phyloP scores from a whole-genome alignment of 371 early-diverging fungal species.

The Lichtheimia corymbifera region DNA sequence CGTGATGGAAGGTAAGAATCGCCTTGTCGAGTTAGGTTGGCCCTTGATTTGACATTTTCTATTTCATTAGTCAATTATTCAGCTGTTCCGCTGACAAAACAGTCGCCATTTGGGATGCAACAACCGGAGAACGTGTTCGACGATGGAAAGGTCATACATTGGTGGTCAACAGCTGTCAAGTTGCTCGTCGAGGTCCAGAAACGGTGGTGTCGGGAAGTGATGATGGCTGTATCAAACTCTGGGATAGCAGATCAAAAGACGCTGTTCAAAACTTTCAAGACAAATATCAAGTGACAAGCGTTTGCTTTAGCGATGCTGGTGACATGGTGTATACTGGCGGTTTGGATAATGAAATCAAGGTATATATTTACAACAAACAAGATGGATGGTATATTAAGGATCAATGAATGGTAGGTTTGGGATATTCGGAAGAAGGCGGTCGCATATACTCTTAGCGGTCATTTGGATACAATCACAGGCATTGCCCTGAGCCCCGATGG shows the following conservation, averaged over 20 bases:
- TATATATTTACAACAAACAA: conserved; percentile 14
- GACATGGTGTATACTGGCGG: conserved; percentile 85
- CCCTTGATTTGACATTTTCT: not conserved
- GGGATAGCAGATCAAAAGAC: conserved; percentile 78
- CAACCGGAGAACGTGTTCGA: conserved; percentile 72
- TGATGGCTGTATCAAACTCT: conserved; percentile 73
- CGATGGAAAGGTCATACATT: conserved; percentile 75
- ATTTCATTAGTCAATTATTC: conserved; percentile 52
- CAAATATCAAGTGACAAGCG: conserved; percentile 80
- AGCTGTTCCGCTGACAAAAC: conserved; percentile 77
- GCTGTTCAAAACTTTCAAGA: conserved; percentile 73
- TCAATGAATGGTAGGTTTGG: conserved; percentile 58
- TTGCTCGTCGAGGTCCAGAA: conserved; percentile 66
- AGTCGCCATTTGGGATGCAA: conserved; percentile 79
- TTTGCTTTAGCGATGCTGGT: conserved; percentile 78
- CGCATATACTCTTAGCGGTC: conserved; percentile 76
- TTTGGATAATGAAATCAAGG: conserved; percentile 87
- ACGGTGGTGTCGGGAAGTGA: conserved; percentile 77
- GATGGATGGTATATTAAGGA: not conserved
- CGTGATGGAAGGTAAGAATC: conserved; percentile 67
- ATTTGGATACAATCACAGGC: conserved; percentile 91
- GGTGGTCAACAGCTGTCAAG: conserved; percentile 75
- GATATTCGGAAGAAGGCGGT: conserved; percentile 79
- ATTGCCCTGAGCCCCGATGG: conserved; percentile 85
- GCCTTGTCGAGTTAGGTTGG: not conserved